Percentiles rank a stretch among this genome's conserved stretches.
Evolutionary conservation across 306 rosid genomes (phyloP).

Genomic region (Oemleria cerasiformis): DNA sequence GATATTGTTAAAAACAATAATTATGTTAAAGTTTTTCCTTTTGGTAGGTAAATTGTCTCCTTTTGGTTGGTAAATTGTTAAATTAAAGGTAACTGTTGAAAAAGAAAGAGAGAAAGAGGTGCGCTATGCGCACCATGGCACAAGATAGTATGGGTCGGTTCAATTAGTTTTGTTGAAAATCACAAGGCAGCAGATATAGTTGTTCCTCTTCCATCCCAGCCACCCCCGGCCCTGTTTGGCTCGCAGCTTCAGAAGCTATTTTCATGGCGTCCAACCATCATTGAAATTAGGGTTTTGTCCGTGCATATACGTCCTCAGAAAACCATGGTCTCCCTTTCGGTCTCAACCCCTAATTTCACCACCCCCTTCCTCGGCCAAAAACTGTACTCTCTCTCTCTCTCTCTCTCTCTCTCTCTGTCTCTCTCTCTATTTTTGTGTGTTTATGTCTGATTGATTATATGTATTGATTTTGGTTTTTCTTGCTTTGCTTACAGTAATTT

Average conservation of each 20-base stretch:
- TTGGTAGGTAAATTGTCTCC: too few species aligned
- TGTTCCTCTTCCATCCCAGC: background rate
- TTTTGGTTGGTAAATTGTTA: too few species aligned
- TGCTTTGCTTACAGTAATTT: slow-evolving; percentile 33
- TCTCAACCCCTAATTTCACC: slow-evolving; percentile 49
- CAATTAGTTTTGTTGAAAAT: background rate
- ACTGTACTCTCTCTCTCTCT: slow-evolving; percentile 37
- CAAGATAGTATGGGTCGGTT: background rate
- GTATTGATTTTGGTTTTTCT: background rate
- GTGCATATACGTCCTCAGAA: background rate
- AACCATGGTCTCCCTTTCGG: slow-evolving; percentile 53
- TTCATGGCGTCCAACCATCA: slow-evolving; percentile 25
- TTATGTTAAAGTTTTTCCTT: too few species aligned
- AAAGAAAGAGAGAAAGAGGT: background rate
- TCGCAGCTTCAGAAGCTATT: slow-evolving; percentile 8
- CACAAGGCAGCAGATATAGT: background rate
- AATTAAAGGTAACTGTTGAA: background rate
- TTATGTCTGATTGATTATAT: background rate
- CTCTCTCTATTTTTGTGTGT: background rate
- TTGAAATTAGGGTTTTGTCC: slow-evolving; percentile 34
- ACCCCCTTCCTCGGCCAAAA: slow-evolving; percentile 48
- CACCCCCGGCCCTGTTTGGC: background rate
- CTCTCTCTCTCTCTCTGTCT: slow-evolving; percentile 5
- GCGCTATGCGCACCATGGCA: background rate
- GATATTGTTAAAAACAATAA: too few species aligned